Evolutionary conservation across 352 stramenopile genomes (phyloP), one percentile per base, ranked within the genome.

Genomic region (Peronospora farinosa): DNA sequence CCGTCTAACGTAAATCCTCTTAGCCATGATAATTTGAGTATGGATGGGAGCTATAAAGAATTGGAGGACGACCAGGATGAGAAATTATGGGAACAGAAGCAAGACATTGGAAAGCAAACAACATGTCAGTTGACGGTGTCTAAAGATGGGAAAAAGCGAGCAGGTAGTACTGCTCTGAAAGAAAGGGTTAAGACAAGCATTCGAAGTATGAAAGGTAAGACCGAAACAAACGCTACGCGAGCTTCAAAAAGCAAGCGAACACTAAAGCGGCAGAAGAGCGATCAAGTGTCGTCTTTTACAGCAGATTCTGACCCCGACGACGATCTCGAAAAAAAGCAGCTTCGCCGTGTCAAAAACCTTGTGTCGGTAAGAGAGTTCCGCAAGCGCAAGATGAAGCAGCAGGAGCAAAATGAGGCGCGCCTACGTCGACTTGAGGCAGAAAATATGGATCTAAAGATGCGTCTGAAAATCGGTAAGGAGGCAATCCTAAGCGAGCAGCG

Each of bases 381-480:
- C 39, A 87, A 88, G 60, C 76, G 78, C 42, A 85, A 85, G 46
- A 79, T 77, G 57, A 79, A 85, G 59, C 72, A 85, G 43, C 63
- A 84, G 25, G 73, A 88, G 39, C 64, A 86, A 51, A 90, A 86
- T 52, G 78, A 87, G 46, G 53, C 61, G 23, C 69, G 64, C 12
- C 57, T 90, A 42, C 68, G 68, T 25, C 74, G 72, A 25, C 60
- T 90, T 5, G 78, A 90, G 44, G 69, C 75, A 5, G 78, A 90
- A 47, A 88, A 90, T 51, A 69, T 88, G 54, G 77, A 88, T 39
- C 54, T 90, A 38, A 86, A 86, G 43, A 86, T 90, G 74, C 78
- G 72, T 0, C 60, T 90, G 31, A 86, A 88, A 63, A 88, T 90
- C 35, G 78, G 78, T 30, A 90, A 88, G 44, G 76, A 90, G 56